A percentile compares a stretch with the other conserved stretches of the same genome.
phyloP scores from a whole-genome alignment of 1,284 basidiomycete genomes.

The Trichosporon asahii region DNA sequence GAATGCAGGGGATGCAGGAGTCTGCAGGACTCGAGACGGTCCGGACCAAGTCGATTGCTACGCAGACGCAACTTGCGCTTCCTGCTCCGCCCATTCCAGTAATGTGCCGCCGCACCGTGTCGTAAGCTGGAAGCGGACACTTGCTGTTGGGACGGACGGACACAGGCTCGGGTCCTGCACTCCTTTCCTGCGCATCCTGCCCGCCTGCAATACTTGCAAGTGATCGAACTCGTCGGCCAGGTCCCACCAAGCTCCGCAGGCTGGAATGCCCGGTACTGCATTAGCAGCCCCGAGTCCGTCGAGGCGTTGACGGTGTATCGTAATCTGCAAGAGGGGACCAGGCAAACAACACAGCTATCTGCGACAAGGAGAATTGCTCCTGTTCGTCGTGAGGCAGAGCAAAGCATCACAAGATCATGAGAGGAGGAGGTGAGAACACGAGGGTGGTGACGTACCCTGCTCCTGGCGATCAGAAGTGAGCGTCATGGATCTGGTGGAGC shows the following conservation, averaged over 20 bases:
- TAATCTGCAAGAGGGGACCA: background rate
- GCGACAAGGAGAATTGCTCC: background rate
- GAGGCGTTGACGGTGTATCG: background rate
- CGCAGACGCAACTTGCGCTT: background rate
- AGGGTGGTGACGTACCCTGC: background rate
- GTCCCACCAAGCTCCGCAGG: background rate
- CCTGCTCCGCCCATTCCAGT: background rate
- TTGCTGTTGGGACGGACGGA: background rate
- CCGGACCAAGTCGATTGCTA: constrained; percentile 1
- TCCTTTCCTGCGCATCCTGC: background rate
- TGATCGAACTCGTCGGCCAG: background rate
- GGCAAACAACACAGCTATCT: background rate
- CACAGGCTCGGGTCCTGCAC: background rate
- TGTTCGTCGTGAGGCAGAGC: no score
- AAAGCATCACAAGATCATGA: no score
- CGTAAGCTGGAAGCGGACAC: background rate
- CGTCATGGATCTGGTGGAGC: background rate
- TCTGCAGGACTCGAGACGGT: background rate
- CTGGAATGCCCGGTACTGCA: background rate
- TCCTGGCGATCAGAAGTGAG: background rate
- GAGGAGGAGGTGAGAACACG: background rate
- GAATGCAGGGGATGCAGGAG: background rate
- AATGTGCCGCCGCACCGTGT: background rate
- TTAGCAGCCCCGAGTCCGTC: no score
- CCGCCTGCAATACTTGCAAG: no score